Conservation (phyloP, 129 eudicot species). For the Flaveria robusta region DNA sequence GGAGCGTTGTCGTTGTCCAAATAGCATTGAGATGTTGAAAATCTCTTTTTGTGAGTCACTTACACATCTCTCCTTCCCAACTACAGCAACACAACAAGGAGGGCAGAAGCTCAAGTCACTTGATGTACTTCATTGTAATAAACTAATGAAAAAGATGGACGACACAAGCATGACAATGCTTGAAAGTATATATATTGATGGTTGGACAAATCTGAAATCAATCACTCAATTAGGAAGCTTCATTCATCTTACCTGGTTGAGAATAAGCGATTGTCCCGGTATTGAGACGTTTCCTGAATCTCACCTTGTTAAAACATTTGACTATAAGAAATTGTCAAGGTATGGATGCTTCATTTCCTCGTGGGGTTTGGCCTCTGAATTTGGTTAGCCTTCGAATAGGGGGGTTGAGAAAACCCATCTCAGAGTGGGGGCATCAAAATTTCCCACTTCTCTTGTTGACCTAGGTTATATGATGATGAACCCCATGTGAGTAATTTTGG, state of each 20-base stretch:
- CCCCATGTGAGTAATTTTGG: not conserved
- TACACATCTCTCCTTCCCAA: not conserved
- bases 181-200: not conserved
- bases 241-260: not conserved
- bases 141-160: not conserved
- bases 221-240: not conserved
- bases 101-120: conserved; percentile 7
- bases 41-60: not conserved
- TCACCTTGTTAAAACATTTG: not conserved
- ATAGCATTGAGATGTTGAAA: not conserved
- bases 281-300: not conserved
- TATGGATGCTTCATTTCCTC: not conserved
- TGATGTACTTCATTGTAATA: fast-evolving
- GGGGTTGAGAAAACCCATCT: not conserved
- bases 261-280: fast-evolving
- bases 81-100: not conserved
- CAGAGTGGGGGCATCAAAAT: conserved; percentile 12
- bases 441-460: conserved; percentile 11
- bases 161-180: not conserved
- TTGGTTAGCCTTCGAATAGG: not conserved
- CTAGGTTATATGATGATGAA: not conserved
- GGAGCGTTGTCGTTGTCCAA: not conserved
- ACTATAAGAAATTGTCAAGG: not conserved
- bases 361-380: conserved; percentile 7
- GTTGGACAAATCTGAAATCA: conserved; percentile 5